Percentiles rank a stretch among this genome's conserved stretches.
These are phyloP conservation scores for Echinochloa phyllopogon DNA, from an alignment of 176 grass and related monocot genomes.

Conservation along the genomic window DNA sequence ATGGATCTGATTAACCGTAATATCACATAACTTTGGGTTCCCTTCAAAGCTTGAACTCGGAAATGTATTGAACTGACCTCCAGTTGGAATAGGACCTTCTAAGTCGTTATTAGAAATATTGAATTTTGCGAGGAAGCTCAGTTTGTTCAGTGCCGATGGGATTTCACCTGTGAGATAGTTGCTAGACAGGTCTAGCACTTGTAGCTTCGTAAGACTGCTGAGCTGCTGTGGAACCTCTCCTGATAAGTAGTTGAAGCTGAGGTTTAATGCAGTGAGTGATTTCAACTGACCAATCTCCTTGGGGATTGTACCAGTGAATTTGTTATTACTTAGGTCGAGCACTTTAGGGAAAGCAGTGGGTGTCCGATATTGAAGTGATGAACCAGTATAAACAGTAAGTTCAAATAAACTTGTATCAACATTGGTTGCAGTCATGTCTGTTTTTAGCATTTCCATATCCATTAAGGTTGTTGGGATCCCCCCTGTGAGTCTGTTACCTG, in stretches of 20 bases:
- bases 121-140: neutral
- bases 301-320: neutral
- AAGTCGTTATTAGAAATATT: neutral
- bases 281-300: neutral
- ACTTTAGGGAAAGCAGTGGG: neutral
- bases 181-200: neutral
- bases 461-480: neutral
- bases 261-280: neutral
- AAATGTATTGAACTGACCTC: neutral
- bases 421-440: neutral
- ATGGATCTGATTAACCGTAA: neutral
- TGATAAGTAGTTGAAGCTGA: neutral
- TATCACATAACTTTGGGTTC: no score
- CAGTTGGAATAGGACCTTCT: neutral
- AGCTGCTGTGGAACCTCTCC: neutral
- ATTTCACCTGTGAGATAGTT: neutral
- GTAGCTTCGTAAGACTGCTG: neutral
- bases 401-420: neutral
- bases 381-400: neutral
- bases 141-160: neutral
- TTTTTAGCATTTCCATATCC: neutral
- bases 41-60: no score
- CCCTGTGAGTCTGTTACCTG: conserved; percentile 14
- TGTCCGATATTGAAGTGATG: neutral
- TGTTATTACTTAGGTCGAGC: neutral